Evolutionary conservation across 2,329 filamentous ascomycete species (phyloP).

Genomic region (Fusarium euwallaceae): DNA sequence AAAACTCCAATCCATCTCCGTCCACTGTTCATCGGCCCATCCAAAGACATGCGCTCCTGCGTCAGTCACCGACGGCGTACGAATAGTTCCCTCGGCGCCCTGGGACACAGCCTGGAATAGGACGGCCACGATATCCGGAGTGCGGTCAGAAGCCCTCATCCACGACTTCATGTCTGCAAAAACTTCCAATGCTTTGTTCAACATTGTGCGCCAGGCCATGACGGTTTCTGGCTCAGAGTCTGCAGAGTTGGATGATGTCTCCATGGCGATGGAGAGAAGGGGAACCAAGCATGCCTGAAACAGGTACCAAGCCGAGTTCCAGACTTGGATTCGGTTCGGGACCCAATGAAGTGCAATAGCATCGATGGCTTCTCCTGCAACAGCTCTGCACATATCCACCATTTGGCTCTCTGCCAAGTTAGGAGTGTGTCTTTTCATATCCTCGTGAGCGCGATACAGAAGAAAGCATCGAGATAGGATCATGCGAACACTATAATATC

Average conservation of each 20-base stretch:
- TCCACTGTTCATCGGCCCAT: slow-evolving; percentile 13
- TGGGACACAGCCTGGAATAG: slow-evolving; percentile 18
- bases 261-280: slow-evolving; percentile 47
- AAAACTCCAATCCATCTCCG: slow-evolving; percentile 20
- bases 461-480: slow-evolving; percentile 42
- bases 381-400: slow-evolving; percentile 42
- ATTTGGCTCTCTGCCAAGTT: slow-evolving; percentile 31
- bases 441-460: slow-evolving; percentile 32
- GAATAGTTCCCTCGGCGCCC: slow-evolving; percentile 1
- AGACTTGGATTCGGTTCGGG: slow-evolving; percentile 50
- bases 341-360: slow-evolving; percentile 50
- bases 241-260: slow-evolving; percentile 11
- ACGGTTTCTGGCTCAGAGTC: not conserved
- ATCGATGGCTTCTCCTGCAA: slow-evolving; percentile 49
- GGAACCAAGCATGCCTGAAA: slow-evolving; percentile 51
- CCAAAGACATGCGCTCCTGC: slow-evolving; percentile 4
- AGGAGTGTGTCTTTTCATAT: slow-evolving; percentile 31
- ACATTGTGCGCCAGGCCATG: slow-evolving; percentile 1
- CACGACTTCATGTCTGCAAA: slow-evolving; percentile 20
- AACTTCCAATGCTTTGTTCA: slow-evolving; percentile 14
- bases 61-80: slow-evolving; percentile 16
- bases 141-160: slow-evolving; percentile 19
- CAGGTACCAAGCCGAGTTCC: slow-evolving; percentile 51
- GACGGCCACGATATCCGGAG: slow-evolving; percentile 17
- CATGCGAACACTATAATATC: slow-evolving; percentile 49